Base-by-base conservation (phyloP, 306 rosid species). In the Hylodesmum podocarpum region DNA sequence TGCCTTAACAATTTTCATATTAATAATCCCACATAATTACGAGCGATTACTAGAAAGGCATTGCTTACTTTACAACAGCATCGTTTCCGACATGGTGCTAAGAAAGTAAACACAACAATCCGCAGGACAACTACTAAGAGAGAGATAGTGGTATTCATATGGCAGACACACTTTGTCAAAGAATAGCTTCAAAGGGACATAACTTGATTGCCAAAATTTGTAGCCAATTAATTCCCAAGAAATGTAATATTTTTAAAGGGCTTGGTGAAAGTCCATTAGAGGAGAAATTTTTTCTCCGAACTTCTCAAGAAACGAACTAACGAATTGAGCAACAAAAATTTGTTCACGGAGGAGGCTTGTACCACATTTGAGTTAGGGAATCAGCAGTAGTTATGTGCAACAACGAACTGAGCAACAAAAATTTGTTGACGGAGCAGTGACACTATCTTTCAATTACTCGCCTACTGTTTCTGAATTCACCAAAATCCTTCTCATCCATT, bases 391-490 rank as follows among this genome's bases (percentile, higher is more conserved):
- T 73, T 51, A 47, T 47, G 27, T 14, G 73, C 68, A 54, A 49
- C 43, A 61, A 21, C 47, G 24, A 70, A 43, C 70, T 4, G 22
- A 29, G 70, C 8, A 13, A 37, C 40, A 41, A 43, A 67, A 27
- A 14, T 44, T 27, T 43, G 80, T 36, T 67, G 54, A 44, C 66
- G 50, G 36, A 66, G 62, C 63, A 12, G 34, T 46, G 18, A 41
- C 44, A 28, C 89, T 86, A 92, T 82, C 98, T 87, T 85, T 90
- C 92, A 67, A 95, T 87, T 44, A 90, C 92, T 9, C 97, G 93
- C 77, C 94, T 81, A 33, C 91, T 89, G 84, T 95, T 95, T 85
- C 31, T 87, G 58, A 85, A 95, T 15, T 82, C 89, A 21, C 82
- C 87, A 67, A 13, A 62, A 68, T 78, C 90, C 25, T 71, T 88